Base-by-base conservation (phyloP, 2,329 filamentous ascomycete species). In the Pseudogymnoascus sp. region DNA sequence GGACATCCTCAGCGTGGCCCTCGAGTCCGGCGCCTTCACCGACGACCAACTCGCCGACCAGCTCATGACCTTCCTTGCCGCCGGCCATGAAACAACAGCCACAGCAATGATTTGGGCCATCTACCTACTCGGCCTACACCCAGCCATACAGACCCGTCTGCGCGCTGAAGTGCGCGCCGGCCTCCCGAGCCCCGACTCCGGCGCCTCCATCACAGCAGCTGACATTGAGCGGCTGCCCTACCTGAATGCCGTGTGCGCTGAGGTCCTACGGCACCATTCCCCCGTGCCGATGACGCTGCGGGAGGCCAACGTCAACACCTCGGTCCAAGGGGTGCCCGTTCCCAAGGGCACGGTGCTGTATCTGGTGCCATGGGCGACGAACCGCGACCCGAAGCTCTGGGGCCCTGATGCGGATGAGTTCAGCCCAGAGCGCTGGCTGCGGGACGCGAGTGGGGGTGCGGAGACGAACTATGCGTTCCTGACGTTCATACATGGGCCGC, bases 11-110 rank as follows among this genome's bases (percentile, higher is more conserved):
- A 91, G 88, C 0, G 88, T 93, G 0, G 91, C 91, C 14, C 78
- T 96, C 59, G 83, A 87, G 72, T 91, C 86, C 40, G 89, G 89
- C 57, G 85, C 80, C 5, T 95, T 96, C 75, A 83, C 77, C 11
- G 90, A 95, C 66, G 88, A 91, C 60, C 86, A 91, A 65, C 83
- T 96, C n/a, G 84, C 91, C 37, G 89, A 95, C 73, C 91, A 96
- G 75, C 83, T 95, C 72, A 95, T 96, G 90, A 96, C 90, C 0
- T 95, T 96, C 77, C 83, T 96, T 4, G 88, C 88, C 0, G 91
- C 91, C 0, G 88, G 87, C 21, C 90, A 93, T 73, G 89, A 93
- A 76, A 93, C 90, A 0, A 93, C 89, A 0, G 85, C 90, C 0
- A 83, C 86, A 0, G 82, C 89, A 16, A 80, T 95, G 72, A 88